Evolutionary conservation across 2,329 filamentous ascomycete species (phyloP).

Genomic region (Calycina marina): DNA sequence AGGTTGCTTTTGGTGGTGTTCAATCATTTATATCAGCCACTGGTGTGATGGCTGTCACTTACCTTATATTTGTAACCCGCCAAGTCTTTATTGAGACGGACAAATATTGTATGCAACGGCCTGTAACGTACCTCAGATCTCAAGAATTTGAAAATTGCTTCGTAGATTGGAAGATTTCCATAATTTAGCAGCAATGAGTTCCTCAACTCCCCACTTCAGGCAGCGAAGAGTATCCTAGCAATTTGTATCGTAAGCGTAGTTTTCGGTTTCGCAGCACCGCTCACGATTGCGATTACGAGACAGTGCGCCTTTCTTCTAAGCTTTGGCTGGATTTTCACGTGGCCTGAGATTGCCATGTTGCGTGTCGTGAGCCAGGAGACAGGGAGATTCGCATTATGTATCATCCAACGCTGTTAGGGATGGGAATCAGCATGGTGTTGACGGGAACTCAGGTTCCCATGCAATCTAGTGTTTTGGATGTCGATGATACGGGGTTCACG

Average conservation of each 20-base stretch:
- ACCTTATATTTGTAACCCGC: no score
- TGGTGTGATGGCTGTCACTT: no score
- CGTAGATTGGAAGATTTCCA: no score
- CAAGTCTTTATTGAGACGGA: no score
- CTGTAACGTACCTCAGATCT: no score
- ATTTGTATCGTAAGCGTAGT: neutral
- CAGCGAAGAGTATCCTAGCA: conserved; percentile 1
- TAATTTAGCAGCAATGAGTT: no score
- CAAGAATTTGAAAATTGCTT: no score
- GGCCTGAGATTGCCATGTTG: neutral
- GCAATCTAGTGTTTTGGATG: conserved; percentile 21
- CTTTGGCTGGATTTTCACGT: neutral
- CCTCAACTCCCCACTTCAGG: conserved; percentile 1
- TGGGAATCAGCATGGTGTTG: conserved; percentile 14
- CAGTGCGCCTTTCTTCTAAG: neutral
- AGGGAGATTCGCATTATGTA: conserved; percentile 5
- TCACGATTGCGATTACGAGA: neutral
- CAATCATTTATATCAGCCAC: no score
- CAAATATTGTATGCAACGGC: no score
- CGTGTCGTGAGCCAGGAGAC: neutral
- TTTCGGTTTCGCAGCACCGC: neutral
- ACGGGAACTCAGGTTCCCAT: conserved; percentile 16
- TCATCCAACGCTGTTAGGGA: conserved; percentile 20
- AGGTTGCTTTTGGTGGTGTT: no score
- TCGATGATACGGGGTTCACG: conserved; percentile 24